phyloP scores from a whole-genome alignment of 225 moss, liverwort and hornwort genomes.

The Pseudoscleropodium purum region DNA sequence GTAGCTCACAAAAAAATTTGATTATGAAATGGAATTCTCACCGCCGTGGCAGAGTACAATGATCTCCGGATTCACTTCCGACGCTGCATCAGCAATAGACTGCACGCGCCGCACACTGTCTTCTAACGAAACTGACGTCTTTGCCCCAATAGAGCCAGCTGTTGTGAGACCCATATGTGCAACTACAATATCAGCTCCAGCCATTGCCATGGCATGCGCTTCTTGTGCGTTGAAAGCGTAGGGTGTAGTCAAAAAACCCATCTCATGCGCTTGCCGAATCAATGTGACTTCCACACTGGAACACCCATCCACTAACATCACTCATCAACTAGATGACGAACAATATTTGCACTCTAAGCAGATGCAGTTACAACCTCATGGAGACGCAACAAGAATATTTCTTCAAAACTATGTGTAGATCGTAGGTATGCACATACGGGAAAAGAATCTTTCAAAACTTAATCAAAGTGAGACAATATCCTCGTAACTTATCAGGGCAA shows the following conservation, averaged over 20 bases:
- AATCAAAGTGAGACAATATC: background rate
- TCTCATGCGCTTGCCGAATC: slow-evolving; percentile 84
- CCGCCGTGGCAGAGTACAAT: slow-evolving; percentile 91
- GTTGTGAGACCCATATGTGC: slow-evolving; percentile 99
- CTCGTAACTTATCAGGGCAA: background rate
- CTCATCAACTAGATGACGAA: background rate
- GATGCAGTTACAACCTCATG: background rate
- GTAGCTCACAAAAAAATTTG: background rate
- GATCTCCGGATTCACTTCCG: slow-evolving; percentile 58
- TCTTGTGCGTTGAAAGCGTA: slow-evolving; percentile 83
- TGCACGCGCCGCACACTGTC: slow-evolving; percentile 76
- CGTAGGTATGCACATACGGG: background rate
- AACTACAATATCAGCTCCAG: slow-evolving; percentile 89
- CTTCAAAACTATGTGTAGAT: background rate
- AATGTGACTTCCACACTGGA: slow-evolving; percentile 88
- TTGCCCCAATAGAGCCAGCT: slow-evolving; percentile 85
- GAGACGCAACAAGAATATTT: background rate
- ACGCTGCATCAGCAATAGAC: slow-evolving; percentile 79
- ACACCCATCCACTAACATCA: slow-evolving; percentile 2
- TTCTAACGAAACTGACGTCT: slow-evolving; percentile 70
- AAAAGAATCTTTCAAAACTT: background rate
- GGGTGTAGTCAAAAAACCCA: slow-evolving; percentile 88
- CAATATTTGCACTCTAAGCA: background rate
- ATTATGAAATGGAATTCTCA: slow-evolving; percentile 13
- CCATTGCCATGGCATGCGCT: slow-evolving; percentile 86